A percentile compares a stretch with the other conserved stretches of the same genome.
phyloP scores from a whole-genome alignment of 345 rosid genomes.

The Mallotus nudiflorus region DNA sequence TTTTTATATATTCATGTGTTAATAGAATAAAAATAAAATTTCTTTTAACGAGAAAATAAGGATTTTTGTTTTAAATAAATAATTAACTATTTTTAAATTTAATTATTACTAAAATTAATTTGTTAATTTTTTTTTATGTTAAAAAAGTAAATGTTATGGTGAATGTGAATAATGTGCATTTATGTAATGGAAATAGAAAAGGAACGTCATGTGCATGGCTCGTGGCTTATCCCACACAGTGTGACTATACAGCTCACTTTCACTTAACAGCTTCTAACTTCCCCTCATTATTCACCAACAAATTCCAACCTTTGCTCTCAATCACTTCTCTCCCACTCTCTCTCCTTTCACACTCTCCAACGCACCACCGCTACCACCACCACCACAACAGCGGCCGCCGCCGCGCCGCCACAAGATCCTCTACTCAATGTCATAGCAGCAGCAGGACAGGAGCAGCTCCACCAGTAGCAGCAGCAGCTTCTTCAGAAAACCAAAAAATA shows the following conservation, averaged over 20 bases:
- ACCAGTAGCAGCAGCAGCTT: not conserved
- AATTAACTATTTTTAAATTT: no score
- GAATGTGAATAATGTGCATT: no score
- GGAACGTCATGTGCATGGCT: slow-evolving; percentile 13
- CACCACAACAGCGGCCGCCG: no score
- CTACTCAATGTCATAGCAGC: slow-evolving; percentile 6
- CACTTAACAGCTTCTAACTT: not conserved
- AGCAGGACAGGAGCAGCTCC: not conserved
- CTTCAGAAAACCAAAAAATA: not conserved
- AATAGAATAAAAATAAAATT: no score
- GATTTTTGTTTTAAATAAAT: no score
- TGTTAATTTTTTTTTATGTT: no score
- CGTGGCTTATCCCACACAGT: not conserved
- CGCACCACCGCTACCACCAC: not conserved
- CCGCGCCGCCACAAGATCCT: not conserved
- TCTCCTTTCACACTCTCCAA: not conserved
- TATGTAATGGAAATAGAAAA: not conserved
- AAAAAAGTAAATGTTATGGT: no score
- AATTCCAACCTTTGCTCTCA: not conserved
- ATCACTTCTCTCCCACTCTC: not conserved
- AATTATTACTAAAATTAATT: no score
- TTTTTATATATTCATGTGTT: no score
- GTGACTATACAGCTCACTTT: slow-evolving; percentile 17
- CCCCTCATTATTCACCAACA: not conserved
- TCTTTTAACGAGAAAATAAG: no score